Evolutionary conservation across 345 rosid species (phyloP), one percentile per base, ranked within the genome.

Genomic region (Erucastrum elatum): DNA sequence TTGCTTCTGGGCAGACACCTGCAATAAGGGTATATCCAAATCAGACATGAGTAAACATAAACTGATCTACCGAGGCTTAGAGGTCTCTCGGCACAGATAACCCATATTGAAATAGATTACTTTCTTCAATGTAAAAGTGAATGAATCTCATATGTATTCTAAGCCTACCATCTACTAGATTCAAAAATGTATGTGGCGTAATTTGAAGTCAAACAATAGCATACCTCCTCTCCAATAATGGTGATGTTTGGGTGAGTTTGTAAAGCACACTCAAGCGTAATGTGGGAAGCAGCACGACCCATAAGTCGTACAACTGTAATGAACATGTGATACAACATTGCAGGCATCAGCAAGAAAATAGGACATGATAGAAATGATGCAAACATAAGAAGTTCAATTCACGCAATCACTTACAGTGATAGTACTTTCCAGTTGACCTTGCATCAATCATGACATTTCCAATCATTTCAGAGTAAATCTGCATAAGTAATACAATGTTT

Each of bases 251-350:
- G 98, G 85, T 93, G 99, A 81, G 99, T 93, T 84, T 96, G 98
- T 84, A 96, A 79, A 78, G 99, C 99, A 84, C 99, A 93, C 87
- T 96, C 98, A 70, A 96, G 86, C 15, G 99, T 96, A 77, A 96
- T 93, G 81, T 96, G 99, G 65, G 99, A 96, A 77, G 99, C 99
- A 21, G 99, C 97, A 81, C 99, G 99, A 44, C 99, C 99, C 99
- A 96, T 96, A 67, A 96, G 96, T 74, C 99, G 80, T 58, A 96
- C 99, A 88, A 96, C 99, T 95, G 88, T 13, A 69, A 81, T 79
- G 71, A 37, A 75, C 33, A 66, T n/a, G 46, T 56, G 60, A 59
- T 66, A 64, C 49, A 26, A 16, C 39, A 70, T 66, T 65, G 55
- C n/a, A 1, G 51, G 72, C 21, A 80, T 64, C 60, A 80, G 37